phyloP scores from a whole-genome alignment of 352 stramenopile genomes.

The Phytophthora litchii region DNA sequence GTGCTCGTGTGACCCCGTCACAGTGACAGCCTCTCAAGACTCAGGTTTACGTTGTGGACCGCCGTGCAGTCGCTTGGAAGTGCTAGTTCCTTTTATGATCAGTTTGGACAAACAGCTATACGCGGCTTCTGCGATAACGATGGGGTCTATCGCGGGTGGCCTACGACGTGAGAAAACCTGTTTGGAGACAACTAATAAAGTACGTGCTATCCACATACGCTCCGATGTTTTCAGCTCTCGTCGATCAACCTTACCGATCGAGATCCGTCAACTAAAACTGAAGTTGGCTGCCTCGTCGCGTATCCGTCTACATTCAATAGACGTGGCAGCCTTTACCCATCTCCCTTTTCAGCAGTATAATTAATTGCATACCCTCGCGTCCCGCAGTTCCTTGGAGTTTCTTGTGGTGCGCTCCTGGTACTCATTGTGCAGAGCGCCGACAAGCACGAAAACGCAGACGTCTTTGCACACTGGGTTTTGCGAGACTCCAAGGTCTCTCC shows the following conservation, averaged over 20 bases:
- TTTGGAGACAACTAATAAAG: neutral
- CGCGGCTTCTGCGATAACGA: neutral
- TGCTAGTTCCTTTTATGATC: slow-evolving; percentile 18
- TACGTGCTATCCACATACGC: too few relatives aligned
- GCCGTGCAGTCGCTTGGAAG: slow-evolving; percentile 14
- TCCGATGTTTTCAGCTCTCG: too few relatives aligned
- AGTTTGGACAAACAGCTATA: slow-evolving; percentile 13
- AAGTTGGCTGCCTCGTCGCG: slow-evolving; percentile 21
- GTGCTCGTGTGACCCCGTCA: too few relatives aligned
- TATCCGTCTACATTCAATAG: slow-evolving; percentile 26
- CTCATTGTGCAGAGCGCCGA: slow-evolving; percentile 12
- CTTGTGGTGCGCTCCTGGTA: slow-evolving; percentile 15
- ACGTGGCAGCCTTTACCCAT: slow-evolving; percentile 4
- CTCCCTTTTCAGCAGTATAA: slow-evolving; percentile 20
- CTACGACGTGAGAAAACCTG: neutral
- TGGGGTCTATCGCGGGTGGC: too few relatives aligned
- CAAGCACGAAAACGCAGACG: neutral
- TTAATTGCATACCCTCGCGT: slow-evolving; percentile 2
- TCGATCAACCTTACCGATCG: too few relatives aligned
- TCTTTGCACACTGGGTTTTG: slow-evolving; percentile 13
- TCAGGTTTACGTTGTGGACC: slow-evolving; percentile 13
- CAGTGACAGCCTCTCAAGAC: too few relatives aligned
- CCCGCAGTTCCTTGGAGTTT: slow-evolving; percentile 17
- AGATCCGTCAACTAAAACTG: slow-evolving; percentile 6
- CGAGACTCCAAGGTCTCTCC: slow-evolving; percentile 13